Percentiles rank a stretch among this genome's conserved stretches.
Evolutionary conservation across 495 filamentous ascomycete genomes (phyloP).

Genomic region (Aspergillus diversus): DNA sequence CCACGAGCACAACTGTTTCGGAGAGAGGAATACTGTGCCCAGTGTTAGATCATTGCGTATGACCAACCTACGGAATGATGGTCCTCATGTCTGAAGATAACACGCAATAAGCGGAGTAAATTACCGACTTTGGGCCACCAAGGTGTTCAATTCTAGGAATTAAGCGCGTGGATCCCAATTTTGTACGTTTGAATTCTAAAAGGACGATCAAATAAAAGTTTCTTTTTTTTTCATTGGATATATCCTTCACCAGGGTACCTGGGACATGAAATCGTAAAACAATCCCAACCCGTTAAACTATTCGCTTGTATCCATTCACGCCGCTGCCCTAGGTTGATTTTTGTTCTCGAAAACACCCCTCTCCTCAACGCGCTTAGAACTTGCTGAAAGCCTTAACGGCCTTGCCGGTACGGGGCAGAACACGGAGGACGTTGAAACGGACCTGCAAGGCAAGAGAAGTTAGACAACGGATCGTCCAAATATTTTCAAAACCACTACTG

Average conservation of each 20-base stretch:
- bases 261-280: constrained; percentile 55
- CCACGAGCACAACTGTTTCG: too few relatives aligned
- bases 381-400: constrained; percentile 95
- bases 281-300: constrained; percentile 51
- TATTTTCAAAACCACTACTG: neutral
- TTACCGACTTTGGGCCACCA: too few relatives aligned
- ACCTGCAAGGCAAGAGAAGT: constrained; percentile 59
- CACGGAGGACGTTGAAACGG: constrained; percentile 98
- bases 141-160: too few relatives aligned
- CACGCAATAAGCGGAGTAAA: too few relatives aligned
- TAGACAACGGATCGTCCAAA: constrained; percentile 20
- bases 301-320: constrained; percentile 48
- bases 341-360: constrained; percentile 41
- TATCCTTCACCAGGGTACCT: constrained; percentile 52
- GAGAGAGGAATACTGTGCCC: too few relatives aligned
- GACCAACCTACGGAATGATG: too few relatives aligned
- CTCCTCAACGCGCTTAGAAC: constrained; percentile 69
- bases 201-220: constrained; percentile 44
- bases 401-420: constrained; percentile 95
- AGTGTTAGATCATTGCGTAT: too few relatives aligned
- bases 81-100: too few relatives aligned
- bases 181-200: constrained; percentile 37
- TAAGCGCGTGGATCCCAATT: neutral
- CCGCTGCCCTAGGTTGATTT: constrained; percentile 47
- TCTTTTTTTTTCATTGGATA: constrained; percentile 54